Conservation (phyloP, 1,284 basidiomycete species). For the Ustilago nuda region DNA sequence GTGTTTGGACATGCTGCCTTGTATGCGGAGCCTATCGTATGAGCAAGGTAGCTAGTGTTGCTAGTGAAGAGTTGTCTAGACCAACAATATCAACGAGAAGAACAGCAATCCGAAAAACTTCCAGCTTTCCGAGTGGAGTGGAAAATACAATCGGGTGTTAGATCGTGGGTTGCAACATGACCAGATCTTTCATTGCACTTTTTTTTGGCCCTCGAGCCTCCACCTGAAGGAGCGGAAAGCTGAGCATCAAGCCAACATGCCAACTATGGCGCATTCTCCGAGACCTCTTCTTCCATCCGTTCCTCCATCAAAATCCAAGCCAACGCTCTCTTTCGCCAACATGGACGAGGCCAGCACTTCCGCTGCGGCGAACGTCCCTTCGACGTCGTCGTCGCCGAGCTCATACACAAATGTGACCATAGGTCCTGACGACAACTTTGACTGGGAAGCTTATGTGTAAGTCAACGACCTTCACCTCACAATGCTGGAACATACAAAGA, state of each 20-base stretch:
- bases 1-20: slow-evolving; percentile 31
- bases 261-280: neutral
- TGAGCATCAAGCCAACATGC: slow-evolving; percentile 8
- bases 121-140: slow-evolving; percentile 17
- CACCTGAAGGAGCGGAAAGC: slow-evolving; percentile 17
- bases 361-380: neutral
- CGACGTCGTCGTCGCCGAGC: slow-evolving; percentile 3
- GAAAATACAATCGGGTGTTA: slow-evolving; percentile 7
- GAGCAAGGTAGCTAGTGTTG: neutral
- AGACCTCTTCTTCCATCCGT: neutral
- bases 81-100: slow-evolving; percentile 4
- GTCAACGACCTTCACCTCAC: neutral
- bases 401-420: slow-evolving; percentile 23
- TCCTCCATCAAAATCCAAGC: neutral
- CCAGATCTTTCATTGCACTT: neutral
- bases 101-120: slow-evolving; percentile 13
- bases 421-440: slow-evolving; percentile 47
- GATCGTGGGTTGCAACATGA: neutral
- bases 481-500: neutral
- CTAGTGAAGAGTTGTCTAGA: neutral
- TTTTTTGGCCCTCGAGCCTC: slow-evolving; percentile 33
- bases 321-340: neutral
- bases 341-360: slow-evolving; percentile 20
- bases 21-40: neutral
- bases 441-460: slow-evolving; percentile 58